Percentiles rank a stretch among this genome's conserved stretches.
Conservation (phyloP, 305 asterid genomes). For the Fraxinus ornus region DNA sequence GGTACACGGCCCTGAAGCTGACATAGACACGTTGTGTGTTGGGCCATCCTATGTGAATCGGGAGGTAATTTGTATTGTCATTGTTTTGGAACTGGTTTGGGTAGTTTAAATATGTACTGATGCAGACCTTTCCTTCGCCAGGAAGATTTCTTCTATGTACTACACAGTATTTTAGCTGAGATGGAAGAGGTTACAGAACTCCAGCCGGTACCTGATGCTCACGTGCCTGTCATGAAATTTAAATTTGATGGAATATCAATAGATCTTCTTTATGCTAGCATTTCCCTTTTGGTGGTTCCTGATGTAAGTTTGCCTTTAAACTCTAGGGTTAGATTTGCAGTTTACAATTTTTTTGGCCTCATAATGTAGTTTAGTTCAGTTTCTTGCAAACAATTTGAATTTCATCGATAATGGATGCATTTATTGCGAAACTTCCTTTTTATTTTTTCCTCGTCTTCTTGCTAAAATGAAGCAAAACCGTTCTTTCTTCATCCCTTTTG, state of each 20-base stretch:
- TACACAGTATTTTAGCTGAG: constrained; percentile 65
- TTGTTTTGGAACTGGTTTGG: constrained; percentile 5
- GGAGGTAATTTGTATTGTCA: constrained; percentile 41
- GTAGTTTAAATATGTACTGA: constrained; percentile 5
- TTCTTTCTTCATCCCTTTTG: neutral
- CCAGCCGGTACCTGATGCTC: constrained; percentile 97
- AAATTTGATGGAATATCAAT: constrained; percentile 91
- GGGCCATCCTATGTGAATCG: constrained; percentile 90
- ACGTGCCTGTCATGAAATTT: constrained; percentile 96
- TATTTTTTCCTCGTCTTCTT: neutral
- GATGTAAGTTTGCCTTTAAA: constrained; percentile 53
- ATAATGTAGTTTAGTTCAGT: neutral
- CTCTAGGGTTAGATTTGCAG: neutral
- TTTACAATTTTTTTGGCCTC: neutral
- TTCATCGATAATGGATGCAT: neutral
- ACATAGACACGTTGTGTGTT: constrained; percentile 83
- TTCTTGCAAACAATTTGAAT: neutral
- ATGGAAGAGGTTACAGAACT: constrained; percentile 83
- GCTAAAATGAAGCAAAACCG: neutral
- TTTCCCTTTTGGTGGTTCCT: constrained; percentile 77
- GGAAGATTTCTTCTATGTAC: constrained; percentile 80
- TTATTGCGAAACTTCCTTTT: neutral
- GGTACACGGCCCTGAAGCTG: constrained; percentile 99
- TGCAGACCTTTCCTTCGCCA: constrained; percentile 27
- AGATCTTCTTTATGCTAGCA: constrained; percentile 92